phyloP scores from a whole-genome alignment of 164 flowering plant genomes.

The Houttuynia cordata region DNA sequence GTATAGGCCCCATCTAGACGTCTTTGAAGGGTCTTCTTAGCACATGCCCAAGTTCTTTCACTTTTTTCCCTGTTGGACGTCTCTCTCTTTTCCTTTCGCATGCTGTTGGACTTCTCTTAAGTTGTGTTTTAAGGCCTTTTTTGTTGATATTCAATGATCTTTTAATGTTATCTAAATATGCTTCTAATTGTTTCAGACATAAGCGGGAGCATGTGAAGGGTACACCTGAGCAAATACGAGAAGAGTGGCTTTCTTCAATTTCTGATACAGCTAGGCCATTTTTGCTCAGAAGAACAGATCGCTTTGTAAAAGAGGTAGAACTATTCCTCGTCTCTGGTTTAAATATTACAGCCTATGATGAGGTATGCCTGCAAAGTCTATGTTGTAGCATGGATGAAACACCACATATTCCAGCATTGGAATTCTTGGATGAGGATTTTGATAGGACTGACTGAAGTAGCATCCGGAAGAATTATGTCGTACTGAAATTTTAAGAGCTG shows the following conservation, averaged over 20 bases:
- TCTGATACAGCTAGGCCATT: constrained; percentile 65
- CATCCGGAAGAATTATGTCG: not conserved
- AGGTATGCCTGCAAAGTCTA: constrained; percentile 43
- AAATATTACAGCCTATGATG: constrained; percentile 67
- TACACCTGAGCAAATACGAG: constrained; percentile 25
- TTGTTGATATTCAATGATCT: not conserved
- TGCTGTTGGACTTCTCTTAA: not conserved
- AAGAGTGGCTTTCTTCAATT: constrained; percentile 42
- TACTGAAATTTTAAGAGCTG: too few species aligned
- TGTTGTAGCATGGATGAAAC: constrained; percentile 14
- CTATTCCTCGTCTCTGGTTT: constrained; percentile 75
- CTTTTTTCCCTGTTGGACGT: too few species aligned
- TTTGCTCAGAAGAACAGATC: constrained; percentile 42
- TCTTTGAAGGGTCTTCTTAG: too few species aligned
- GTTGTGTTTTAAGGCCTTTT: not conserved
- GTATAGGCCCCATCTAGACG: not conserved
- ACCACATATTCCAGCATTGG: constrained; percentile 22
- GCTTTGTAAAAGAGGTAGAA: constrained; percentile 67
- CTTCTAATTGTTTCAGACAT: constrained; percentile 17
- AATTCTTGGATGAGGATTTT: constrained; percentile 45
- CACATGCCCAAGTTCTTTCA: not conserved
- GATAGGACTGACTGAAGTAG: constrained; percentile 16
- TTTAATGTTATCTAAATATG: too few species aligned
- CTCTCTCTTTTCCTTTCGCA: too few species aligned
- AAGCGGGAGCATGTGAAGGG: constrained; percentile 8